Base-by-base conservation (phyloP, 208 protist genomes). In the Cochliopodium minus region DNA sequence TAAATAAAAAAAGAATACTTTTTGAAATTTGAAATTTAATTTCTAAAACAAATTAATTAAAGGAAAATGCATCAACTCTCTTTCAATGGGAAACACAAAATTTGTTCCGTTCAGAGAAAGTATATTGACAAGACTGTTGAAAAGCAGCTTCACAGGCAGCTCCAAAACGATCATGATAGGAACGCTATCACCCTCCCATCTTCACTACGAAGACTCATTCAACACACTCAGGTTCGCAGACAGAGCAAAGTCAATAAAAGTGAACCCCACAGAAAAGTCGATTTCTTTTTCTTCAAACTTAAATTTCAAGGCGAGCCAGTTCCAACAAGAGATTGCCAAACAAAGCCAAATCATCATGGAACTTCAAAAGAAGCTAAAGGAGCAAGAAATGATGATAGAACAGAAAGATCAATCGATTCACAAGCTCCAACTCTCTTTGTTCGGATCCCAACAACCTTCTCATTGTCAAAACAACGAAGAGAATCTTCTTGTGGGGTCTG, bases 1-100 rank as follows among this genome's bases (percentile, higher is more conserved):
- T 65, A 92, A 97, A 66, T 98, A 91, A 71, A 97, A 97, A 50
- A n/a, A n/a, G n/a, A n/a, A n/a, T n/a, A n/a, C n/a, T n/a, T n/a
- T n/a, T n/a, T n/a, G n/a, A n/a, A n/a, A n/a, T n/a, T n/a, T n/a
- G n/a, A n/a, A n/a, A n/a, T n/a, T n/a, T n/a, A n/a, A n/a, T n/a
- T n/a, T n/a, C n/a, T n/a, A n/a, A n/a, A n/a, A n/a, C n/a, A n/a
- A n/a, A n/a, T n/a, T n/a, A n/a, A n/a, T n/a, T n/a, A n/a, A n/a
- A n/a, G n/a, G n/a, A n/a, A n/a, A n/a, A n/a, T n/a, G n/a, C n/a
- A n/a, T n/a, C n/a, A n/a, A n/a, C 76, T 91, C 2, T 83, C 92
- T 10, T 71, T 97, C 4, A 87, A 91, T 54, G 73, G 85, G 68
- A 74, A 81, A n/a, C 34, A 80, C 88, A 56, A 88, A 76, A 51